phyloP scores from a whole-genome alignment of 1,284 basidiomycete species.

The Neolentinus lepideus region DNA sequence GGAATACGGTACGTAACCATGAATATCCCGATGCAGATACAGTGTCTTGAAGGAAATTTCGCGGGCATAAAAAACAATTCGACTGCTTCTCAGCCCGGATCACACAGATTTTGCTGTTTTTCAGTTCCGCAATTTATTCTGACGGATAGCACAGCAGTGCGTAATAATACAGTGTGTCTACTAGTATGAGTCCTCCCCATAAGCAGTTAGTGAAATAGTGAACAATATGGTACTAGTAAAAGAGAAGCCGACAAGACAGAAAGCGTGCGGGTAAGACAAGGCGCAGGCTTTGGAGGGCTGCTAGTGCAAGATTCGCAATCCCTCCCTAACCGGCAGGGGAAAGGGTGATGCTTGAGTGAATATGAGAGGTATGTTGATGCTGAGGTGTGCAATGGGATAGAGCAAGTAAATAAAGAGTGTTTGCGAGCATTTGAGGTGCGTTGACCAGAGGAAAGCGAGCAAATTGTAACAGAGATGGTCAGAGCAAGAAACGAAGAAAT shows the following conservation, averaged over 20 bases:
- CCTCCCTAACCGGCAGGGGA: neutral
- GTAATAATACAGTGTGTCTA: slow-evolving; percentile 27
- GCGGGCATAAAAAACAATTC: no score
- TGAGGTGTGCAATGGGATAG: slow-evolving; percentile 7
- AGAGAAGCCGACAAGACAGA: neutral
- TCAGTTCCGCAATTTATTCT: neutral
- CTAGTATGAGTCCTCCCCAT: slow-evolving; percentile 10
- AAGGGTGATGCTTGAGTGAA: slow-evolving; percentile 2
- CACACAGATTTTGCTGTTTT: neutral
- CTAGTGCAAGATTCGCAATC: neutral
- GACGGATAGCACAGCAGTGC: neutral
- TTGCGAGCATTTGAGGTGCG: neutral
- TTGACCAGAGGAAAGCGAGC: neutral
- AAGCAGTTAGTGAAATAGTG: slow-evolving; percentile 6
- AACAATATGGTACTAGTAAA: slow-evolving; percentile 8
- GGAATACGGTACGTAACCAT: no score
- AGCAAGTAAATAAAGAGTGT: slow-evolving; percentile 7
- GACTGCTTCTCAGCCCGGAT: neutral
- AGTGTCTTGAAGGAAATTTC: no score
- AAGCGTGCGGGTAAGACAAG: slow-evolving; percentile 1
- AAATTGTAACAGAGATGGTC: slow-evolving; percentile 7
- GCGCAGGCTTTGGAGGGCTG: neutral
- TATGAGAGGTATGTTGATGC: slow-evolving; percentile 5
- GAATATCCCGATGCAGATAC: no score
- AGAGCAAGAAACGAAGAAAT: slow-evolving; percentile 9